phyloP scores from a whole-genome alignment of 1,284 basidiomycete species.

The Puccinia horiana region DNA sequence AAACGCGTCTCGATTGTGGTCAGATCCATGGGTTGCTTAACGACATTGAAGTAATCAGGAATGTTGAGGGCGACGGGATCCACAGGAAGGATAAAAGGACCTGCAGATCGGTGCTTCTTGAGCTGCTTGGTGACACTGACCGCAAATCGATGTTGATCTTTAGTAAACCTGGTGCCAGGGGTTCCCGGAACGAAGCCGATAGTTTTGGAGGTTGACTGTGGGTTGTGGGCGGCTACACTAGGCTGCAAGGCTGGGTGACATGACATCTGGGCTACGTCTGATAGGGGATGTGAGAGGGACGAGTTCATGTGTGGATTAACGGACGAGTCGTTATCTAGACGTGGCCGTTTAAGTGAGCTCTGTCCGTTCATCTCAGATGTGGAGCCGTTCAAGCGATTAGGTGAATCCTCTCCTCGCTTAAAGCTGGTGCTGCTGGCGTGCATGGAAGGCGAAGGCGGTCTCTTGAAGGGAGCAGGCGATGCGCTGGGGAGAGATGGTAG shows the following conservation, averaged over 20 bases:
- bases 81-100: conserved; percentile 82
- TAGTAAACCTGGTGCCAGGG: conserved; percentile 25
- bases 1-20: conserved; percentile 90
- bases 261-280: background rate
- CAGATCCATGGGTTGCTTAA: conserved; percentile 92
- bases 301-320: conserved; percentile 2
- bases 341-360: conserved; percentile 6
- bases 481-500: background rate
- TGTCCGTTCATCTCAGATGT: background rate
- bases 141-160: conserved; percentile 75
- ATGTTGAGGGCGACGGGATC: conserved; percentile 86
- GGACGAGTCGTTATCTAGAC: conserved; percentile 13
- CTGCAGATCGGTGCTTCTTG: conserved; percentile 82
- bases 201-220: background rate
- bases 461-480: background rate
- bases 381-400: background rate
- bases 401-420: background rate
- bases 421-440: background rate
- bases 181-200: conserved; percentile 25
- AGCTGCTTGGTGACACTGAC: conserved; percentile 75
- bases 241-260: background rate
- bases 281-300: background rate
- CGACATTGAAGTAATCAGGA: conserved; percentile 83
- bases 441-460: conserved; percentile 19
- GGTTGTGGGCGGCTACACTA: background rate